Evolutionary conservation across 2,329 filamentous ascomycete species (phyloP).

Genomic region (Phialophora expanda): DNA sequence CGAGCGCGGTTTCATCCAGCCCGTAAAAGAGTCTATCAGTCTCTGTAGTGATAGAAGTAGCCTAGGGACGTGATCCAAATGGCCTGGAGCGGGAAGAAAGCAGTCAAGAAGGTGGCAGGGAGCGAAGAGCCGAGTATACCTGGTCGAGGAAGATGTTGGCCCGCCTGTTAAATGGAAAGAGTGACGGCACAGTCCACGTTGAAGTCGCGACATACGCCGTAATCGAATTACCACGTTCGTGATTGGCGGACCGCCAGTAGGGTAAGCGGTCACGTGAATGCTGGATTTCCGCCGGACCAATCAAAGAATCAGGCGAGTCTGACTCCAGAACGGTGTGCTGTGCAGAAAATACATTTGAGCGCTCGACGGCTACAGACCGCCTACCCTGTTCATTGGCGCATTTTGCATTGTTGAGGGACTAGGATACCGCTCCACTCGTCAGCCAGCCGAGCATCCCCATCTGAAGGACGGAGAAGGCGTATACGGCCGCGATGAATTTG

Average conservation of each 20-base stretch:
- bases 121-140: conserved; percentile 11
- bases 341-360: background rate
- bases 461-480: background rate
- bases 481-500: background rate
- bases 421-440: background rate
- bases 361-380: background rate
- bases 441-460: background rate
- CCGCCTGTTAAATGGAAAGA: conserved; percentile 18
- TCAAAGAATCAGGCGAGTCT: background rate
- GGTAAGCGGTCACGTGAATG: background rate
- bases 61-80: background rate
- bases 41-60: background rate
- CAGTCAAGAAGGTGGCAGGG: conserved; percentile 11
- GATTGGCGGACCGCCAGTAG: conserved; percentile 16
- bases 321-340: background rate
- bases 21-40: background rate
- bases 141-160: conserved; percentile 21
- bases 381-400: background rate
- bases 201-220: conserved; percentile 20
- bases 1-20: background rate
- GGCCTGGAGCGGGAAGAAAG: conserved; percentile 5
- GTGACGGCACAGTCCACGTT: conserved; percentile 27
- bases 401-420: background rate
- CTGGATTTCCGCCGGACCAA: background rate
- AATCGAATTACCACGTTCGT: conserved; percentile 27